A percentile compares a stretch with the other conserved stretches of the same genome.
Evolutionary conservation across 2,329 filamentous ascomycete genomes (phyloP).

Genomic region (Pseudocercospora fuligena): DNA sequence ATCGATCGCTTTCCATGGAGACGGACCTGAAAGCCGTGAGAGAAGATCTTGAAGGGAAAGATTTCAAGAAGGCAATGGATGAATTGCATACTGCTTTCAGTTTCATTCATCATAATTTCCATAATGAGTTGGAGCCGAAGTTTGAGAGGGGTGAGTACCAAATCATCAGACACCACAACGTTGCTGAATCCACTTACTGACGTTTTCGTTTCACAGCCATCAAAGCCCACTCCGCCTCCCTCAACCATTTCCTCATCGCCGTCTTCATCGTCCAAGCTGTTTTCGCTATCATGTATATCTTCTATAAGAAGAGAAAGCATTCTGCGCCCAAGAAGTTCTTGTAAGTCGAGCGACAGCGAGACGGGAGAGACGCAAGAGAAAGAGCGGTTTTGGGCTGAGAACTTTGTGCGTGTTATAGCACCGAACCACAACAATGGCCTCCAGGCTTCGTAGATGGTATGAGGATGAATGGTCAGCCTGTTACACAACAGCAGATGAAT

Average conservation of each 20-base stretch:
- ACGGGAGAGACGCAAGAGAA: neutral
- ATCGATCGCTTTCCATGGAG: conserved; percentile 50
- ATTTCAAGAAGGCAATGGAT: conserved; percentile 60
- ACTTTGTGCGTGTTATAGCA: neutral
- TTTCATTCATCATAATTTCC: conserved; percentile 49
- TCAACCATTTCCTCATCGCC: conserved; percentile 69
- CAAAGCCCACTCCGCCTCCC: conserved; percentile 55
- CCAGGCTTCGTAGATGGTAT: conserved; percentile 10
- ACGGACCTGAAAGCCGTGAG: conserved; percentile 55
- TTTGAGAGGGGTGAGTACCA: conserved; percentile 10
- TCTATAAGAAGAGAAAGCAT: conserved; percentile 79
- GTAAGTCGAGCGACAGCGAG: conserved; percentile 47
- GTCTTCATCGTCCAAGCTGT: conserved; percentile 76
- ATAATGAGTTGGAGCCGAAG: conserved; percentile 57
- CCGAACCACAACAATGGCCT: conserved; percentile 10
- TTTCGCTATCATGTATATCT: conserved; percentile 69
- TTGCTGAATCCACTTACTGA: neutral
- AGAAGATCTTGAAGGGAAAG: conserved; percentile 60
- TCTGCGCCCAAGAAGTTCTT: conserved; percentile 90
- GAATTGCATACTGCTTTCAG: conserved; percentile 59
- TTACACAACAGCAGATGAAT: conserved; percentile 10
- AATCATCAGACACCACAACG: neutral
- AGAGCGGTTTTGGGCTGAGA: neutral
- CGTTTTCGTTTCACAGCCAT: conserved; percentile 16
- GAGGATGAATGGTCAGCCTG: conserved; percentile 11